Percentiles rank a stretch among this genome's conserved stretches.
phyloP scores from a whole-genome alignment of 2,329 filamentous ascomycete genomes.

The Aspergillus brasiliensis region DNA sequence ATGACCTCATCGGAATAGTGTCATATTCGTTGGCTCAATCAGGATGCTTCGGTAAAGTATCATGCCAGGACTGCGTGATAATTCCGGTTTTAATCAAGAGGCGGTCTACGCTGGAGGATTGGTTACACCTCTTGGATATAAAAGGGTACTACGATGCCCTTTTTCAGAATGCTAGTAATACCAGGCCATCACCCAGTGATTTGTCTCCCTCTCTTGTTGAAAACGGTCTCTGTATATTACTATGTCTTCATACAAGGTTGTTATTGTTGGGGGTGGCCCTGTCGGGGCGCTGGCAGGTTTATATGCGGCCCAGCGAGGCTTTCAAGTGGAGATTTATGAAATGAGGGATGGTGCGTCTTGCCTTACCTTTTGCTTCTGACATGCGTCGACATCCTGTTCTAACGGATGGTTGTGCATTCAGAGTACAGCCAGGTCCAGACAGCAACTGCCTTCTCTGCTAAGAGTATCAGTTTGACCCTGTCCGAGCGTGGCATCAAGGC shows the following conservation, averaged over 20 bases:
- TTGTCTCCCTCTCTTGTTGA: neutral
- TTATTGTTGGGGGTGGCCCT: neutral
- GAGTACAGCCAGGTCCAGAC: neutral
- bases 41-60: neutral
- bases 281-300: neutral
- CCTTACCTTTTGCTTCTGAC: neutral
- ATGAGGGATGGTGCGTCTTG: neutral
- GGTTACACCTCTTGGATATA: neutral
- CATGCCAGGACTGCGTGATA: neutral
- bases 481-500: neutral
- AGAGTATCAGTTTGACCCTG: neutral
- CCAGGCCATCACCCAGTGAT: neutral
- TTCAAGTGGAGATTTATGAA: neutral
- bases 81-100: neutral
- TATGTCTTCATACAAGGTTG: neutral
- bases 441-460: neutral
- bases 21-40: neutral
- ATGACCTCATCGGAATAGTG: neutral
- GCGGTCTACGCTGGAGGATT: neutral
- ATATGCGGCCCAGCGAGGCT: neutral
- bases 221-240: neutral
- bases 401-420: neutral
- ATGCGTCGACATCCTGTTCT: neutral
- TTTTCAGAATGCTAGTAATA: neutral
- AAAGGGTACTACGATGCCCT: neutral